A percentile compares a stretch with the other conserved stretches of the same genome.
phyloP scores from a whole-genome alignment of 1,284 basidiomycete genomes.

The Ustilago vetiveriae region DNA sequence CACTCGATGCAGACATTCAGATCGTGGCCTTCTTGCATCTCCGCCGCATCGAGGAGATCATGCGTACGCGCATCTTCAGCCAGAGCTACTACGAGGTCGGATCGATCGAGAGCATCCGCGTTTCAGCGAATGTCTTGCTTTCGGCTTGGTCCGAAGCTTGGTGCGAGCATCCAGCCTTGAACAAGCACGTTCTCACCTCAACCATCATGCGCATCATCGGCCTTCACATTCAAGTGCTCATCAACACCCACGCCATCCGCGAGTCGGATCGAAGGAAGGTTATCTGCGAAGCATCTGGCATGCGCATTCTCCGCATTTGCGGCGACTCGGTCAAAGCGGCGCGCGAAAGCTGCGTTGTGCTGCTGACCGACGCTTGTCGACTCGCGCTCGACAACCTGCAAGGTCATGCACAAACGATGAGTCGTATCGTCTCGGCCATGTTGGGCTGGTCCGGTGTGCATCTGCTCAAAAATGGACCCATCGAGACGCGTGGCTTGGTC shows the following conservation, averaged over 20 bases:
- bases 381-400: constrained; percentile 38
- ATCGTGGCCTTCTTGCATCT: constrained; percentile 41
- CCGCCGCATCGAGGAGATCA: constrained; percentile 47
- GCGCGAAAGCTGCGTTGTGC: constrained; percentile 30
- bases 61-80: constrained; percentile 45
- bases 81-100: constrained; percentile 51
- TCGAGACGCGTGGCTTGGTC: constrained; percentile 44
- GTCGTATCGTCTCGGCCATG: constrained; percentile 42
- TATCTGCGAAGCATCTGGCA: constrained; percentile 41
- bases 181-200: constrained; percentile 34
- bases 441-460: constrained; percentile 47
- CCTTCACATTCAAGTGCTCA: constrained; percentile 45
- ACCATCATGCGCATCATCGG: constrained; percentile 47
- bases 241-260: constrained; percentile 48
- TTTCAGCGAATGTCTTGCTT: constrained; percentile 43
- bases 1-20: constrained; percentile 40
- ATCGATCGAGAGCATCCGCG: constrained; percentile 48
- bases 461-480: constrained; percentile 45
- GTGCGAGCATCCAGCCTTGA: constrained; percentile 44
- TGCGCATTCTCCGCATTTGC: constrained; percentile 45
- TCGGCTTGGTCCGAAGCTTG: constrained; percentile 44
- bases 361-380: constrained; percentile 34
- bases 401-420: constrained; percentile 27
- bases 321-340: constrained; percentile 36
- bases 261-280: constrained; percentile 37